Percentiles rank a stretch among this genome's conserved stretches.
These are phyloP conservation scores for Penicillium herquei DNA, from an alignment of 495 filamentous ascomycete genomes.

Conservation along the genomic window DNA sequence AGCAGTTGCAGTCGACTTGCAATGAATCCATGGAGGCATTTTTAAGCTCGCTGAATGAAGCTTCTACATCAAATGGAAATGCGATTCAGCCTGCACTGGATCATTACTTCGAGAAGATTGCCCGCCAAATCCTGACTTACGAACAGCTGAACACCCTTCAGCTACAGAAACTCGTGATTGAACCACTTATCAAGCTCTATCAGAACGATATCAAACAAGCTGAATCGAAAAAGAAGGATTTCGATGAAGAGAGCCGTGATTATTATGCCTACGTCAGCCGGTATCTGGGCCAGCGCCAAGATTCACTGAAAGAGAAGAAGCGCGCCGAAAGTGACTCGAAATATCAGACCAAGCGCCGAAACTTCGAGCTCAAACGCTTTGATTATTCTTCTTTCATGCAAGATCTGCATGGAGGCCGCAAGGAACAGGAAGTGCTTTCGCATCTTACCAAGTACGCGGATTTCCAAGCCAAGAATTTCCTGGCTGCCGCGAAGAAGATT, in stretches of 20 bases:
- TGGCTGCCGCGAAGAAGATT: conserved; percentile 80
- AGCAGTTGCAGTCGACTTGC: conserved; percentile 73
- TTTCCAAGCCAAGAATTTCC: conserved; percentile 79
- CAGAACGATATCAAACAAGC: conserved; percentile 96
- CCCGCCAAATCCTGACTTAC: conserved; percentile 82
- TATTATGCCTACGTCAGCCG: conserved; percentile 94
- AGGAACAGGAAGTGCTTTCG: conserved; percentile 95
- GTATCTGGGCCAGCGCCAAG: conserved; percentile 92
- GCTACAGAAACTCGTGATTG: conserved; percentile 89
- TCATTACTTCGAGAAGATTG: conserved; percentile 97
- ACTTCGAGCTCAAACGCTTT: conserved; percentile 95
- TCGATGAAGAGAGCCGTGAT: conserved; percentile 96
- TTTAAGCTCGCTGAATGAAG: conserved; percentile 83
- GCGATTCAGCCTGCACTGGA: conserved; percentile 94
- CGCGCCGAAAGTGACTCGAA: conserved; percentile 91
- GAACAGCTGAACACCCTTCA: conserved; percentile 81
- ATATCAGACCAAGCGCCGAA: conserved; percentile 89
- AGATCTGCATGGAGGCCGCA: conserved; percentile 93
- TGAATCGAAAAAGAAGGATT: conserved; percentile 94
- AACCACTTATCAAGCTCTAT: conserved; percentile 89
- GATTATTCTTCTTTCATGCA: conserved; percentile 99
- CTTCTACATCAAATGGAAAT: conserved; percentile 86
- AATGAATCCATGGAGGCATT: conserved; percentile 83
- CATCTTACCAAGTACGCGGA: conserved; percentile 95
- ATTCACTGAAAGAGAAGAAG: conserved; percentile 96